A percentile compares a stretch with the other conserved stretches of the same genome.
phyloP scores from a whole-genome alignment of 305 asterid genomes.

The Salvia sclarea region DNA sequence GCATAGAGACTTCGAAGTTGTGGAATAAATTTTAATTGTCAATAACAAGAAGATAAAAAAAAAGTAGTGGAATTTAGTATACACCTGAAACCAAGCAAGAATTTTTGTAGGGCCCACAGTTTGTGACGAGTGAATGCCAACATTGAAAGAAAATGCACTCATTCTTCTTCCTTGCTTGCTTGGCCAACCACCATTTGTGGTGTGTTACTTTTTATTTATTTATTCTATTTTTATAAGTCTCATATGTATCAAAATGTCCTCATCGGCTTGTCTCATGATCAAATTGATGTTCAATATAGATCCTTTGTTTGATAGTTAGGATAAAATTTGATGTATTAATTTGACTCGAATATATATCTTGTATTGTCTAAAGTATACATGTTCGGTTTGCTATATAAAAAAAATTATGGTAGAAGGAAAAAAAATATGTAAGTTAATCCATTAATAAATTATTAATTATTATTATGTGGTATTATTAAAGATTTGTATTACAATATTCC shows the following conservation, averaged over 20 bases:
- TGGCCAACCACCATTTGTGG: neutral
- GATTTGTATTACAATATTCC: no score
- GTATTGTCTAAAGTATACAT: no score
- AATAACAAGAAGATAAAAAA: neutral
- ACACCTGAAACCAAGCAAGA: conserved; percentile 25
- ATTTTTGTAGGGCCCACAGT: conserved; percentile 35
- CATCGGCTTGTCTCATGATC: conserved; percentile 3
- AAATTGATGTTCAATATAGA: no score
- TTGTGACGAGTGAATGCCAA: conserved; percentile 21
- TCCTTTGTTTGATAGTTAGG: no score
- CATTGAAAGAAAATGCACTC: conserved; percentile 21
- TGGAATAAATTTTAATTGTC: neutral
- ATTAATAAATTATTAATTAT: no score
- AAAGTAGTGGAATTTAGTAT: neutral
- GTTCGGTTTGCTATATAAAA: no score
- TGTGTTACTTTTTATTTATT: neutral
- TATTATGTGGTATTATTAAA: no score
- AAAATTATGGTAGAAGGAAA: no score
- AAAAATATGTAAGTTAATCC: no score
- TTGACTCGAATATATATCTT: no score
- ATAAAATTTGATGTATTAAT: no score
- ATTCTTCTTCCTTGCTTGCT: conserved; percentile 26
- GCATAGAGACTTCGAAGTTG: neutral
- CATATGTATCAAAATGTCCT: conserved; percentile 8
- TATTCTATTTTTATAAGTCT: neutral